Conservation (phyloP, 2,329 filamentous ascomycete genomes). For the Rugonectria rugulosa region DNA sequence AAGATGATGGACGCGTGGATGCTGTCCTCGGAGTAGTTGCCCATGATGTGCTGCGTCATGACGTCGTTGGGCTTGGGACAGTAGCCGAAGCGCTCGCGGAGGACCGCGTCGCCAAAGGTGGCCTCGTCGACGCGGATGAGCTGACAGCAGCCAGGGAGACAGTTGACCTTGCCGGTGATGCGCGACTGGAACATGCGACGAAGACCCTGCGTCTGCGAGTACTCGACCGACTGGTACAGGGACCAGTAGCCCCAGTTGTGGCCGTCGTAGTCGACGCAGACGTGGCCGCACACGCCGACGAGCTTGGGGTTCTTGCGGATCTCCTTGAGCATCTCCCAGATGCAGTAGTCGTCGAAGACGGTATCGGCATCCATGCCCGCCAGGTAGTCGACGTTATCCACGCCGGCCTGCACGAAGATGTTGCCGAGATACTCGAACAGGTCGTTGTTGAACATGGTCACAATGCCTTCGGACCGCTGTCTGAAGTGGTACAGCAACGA, state of each 20-base stretch:
- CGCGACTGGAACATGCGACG: constrained; percentile 58
- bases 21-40: constrained; percentile 57
- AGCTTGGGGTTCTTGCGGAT: constrained; percentile 52
- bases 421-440: constrained; percentile 51
- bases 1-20: constrained; percentile 59
- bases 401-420: constrained; percentile 47
- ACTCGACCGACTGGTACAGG: constrained; percentile 57
- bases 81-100: constrained; percentile 56
- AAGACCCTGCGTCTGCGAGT: constrained; percentile 56
- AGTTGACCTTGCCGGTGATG: constrained; percentile 58
- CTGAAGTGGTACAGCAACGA: constrained; percentile 59
- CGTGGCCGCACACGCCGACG: constrained; percentile 57
- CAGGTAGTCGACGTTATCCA: constrained; percentile 52
- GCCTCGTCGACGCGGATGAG: constrained; percentile 58
- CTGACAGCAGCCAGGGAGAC: constrained; percentile 58
- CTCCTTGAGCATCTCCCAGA: constrained; percentile 53
- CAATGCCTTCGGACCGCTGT: constrained; percentile 48
- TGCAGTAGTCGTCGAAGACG: constrained; percentile 53
- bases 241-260: constrained; percentile 53
- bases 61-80: constrained; percentile 57
- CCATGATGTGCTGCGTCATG: constrained; percentile 58
- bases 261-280: constrained; percentile 55
- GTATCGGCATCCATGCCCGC: constrained; percentile 59
- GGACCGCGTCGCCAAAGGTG: constrained; percentile 55
- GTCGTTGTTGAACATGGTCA: constrained; percentile 56